Percentiles rank a stretch among this genome's conserved stretches.
Conservation (phyloP, 345 rosid genomes). For the Gossypium stocksii region DNA sequence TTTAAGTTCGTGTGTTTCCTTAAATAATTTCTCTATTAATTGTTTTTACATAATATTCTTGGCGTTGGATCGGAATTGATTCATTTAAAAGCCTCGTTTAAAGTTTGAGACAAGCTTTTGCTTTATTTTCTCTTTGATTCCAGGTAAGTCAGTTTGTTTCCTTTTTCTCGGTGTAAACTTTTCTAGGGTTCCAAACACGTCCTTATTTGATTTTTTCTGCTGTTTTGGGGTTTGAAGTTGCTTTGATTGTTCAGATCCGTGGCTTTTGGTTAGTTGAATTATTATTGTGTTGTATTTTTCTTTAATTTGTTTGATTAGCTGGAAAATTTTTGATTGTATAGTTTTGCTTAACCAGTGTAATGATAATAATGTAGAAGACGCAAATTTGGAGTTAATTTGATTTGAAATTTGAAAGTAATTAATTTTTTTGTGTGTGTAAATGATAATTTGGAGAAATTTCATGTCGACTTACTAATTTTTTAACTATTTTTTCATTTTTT, state of each 20-base stretch:
- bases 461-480: not conserved
- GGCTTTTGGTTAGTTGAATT: conserved; percentile 18
- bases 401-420: not conserved
- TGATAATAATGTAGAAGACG: not conserved
- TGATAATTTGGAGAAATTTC: conserved; percentile 4
- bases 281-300: not conserved
- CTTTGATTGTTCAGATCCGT: conserved; percentile 35
- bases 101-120: not conserved
- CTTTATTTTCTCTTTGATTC: conserved; percentile 6
- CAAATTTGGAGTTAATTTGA: not conserved
- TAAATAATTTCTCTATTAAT: not conserved
- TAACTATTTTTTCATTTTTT: not conserved
- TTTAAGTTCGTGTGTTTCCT: not conserved
- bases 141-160: conserved; percentile 21
- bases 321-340: not conserved
- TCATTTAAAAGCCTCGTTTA: not conserved
- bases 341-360: not conserved
- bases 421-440: not conserved
- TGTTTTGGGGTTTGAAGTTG: conserved; percentile 6
- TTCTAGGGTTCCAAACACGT: not conserved
- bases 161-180: not conserved
- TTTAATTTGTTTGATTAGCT: not conserved
- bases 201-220: not conserved
- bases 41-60: not conserved
- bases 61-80: conserved; percentile 9